Evolutionary conservation across 352 stramenopile genomes (phyloP).

Genomic region (Globisporangium carolinianum): DNA sequence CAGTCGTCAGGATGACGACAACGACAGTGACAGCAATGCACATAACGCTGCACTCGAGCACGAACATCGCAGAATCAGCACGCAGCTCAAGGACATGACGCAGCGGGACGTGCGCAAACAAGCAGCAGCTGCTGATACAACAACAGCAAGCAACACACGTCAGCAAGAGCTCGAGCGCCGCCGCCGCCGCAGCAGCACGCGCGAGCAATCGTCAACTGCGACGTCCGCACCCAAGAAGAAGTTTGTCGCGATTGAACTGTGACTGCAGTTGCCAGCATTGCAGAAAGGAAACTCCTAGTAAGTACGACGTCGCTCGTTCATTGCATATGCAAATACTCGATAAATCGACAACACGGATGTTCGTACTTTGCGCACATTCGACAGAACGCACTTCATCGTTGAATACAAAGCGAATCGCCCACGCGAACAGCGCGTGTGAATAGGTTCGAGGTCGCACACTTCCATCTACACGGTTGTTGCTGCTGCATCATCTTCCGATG

Average conservation of each 20-base stretch:
- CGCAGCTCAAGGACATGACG: conserved; percentile 27
- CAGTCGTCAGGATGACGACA: not conserved
- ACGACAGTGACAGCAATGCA: not conserved
- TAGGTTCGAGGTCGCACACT: no score
- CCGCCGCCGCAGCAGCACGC: not conserved
- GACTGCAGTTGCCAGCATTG: not conserved
- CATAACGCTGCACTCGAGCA: conserved; percentile 22
- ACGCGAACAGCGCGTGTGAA: no score
- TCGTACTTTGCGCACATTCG: no score
- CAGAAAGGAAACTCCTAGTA: no score
- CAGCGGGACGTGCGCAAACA: conserved; percentile 16
- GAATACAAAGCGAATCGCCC: no score
- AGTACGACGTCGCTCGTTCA: no score
- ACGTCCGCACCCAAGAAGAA: not conserved
- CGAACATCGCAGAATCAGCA: conserved; percentile 50
- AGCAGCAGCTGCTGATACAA: no score
- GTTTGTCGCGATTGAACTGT: conserved; percentile 14
- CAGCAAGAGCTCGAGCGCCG: conserved; percentile 13
- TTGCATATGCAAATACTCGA: no score
- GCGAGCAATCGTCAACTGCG: not conserved
- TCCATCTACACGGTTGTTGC: not conserved
- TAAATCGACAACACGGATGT: no score
- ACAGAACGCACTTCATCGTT: no score
- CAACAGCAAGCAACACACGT: not conserved
- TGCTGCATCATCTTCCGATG: not conserved